Evolutionary conservation across 257 asterid genomes (phyloP), one percentile per base, ranked within the genome.

Genomic region (Osmanthus fragrans): DNA sequence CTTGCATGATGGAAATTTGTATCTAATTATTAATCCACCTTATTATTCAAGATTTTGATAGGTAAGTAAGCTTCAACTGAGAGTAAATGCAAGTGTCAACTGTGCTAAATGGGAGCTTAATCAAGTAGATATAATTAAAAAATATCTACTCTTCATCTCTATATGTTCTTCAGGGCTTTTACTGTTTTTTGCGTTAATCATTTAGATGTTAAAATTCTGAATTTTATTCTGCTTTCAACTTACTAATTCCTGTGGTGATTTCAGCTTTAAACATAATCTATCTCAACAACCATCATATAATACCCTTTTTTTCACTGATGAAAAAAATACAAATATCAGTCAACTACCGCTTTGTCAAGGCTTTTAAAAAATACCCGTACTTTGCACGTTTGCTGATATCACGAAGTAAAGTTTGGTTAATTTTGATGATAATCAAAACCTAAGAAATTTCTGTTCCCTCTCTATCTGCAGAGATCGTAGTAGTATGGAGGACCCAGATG

Each of bases 401-500:
- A 37, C 33, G 79, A 19, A 65, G 73, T 68, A 54, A 58, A 76
- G 39, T 73, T 12, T 27, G 74, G 47, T 79, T 80, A 27, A 66
- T 82, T 63, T 71, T 76, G 65, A 71, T 80, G 72, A 75, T 51
- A 72, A 73, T 40, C 67, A 34, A 73, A 37, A 33, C 32, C 69
- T 67, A 72, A 84, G 32, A 54, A 7, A 25, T 25, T 71, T 70
- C 15, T 27, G 15, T 71, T 25, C 58, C 40, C 71, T 37, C 11
- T 73, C 77, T 73, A 76, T 73, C 73, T 85, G 80, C 94, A 96
- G 99, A 80, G 98, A 96, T 73, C 88, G 97, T 80, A 90, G 93
- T 83, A 92, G 84, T 92, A 92, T 96, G 99, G 99, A 96, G 87
- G 99, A 96, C 79, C 90, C 96, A 30, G 99, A 96, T 74, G 98